Base-by-base conservation (phyloP, 495 filamentous ascomycete genomes). In the Lophiostoma macrostomum region DNA sequence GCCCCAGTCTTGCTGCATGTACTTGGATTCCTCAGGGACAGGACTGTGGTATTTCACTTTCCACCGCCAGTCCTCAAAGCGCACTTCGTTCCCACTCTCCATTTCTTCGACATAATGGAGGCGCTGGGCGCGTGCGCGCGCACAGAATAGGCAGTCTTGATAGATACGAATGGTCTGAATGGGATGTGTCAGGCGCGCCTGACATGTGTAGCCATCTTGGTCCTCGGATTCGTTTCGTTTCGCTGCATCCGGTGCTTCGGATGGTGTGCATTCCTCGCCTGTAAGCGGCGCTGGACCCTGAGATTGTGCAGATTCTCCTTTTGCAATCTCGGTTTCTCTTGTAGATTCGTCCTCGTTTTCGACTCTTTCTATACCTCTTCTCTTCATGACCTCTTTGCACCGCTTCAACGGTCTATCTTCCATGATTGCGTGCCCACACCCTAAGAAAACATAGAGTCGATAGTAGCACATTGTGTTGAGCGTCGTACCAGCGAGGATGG, bases 1-100 rank as follows among this genome's bases (percentile, higher is more conserved):
- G 19, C 7, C 7, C 11, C 7, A 38, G 16, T 38, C 11, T 8
- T 38, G 7, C n/a, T 38, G 7, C 28, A 19, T 30, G 23, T 22
- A 54, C 14, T 36, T 35, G 2, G 32, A 19, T 29, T 61, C 55
- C 31, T 63, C 58, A 1, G 52, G 64, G 19, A 55, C 47, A 24
- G 64, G 62, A 38, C 55, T 50, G 10, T 49, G 38, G 43, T 71
- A 70, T 43, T 51, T 61, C 44, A 71, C 66, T 36, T 65, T 69
- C 69, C 69, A 71, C 31, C 43, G 51, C 61, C 61, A 68, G 28
- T 67, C 65, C 20, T 71, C 63, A 45, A 63, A 62, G 8, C 22
- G 34, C 10, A 71, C 51, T 24, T 25, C 32, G 44, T 60, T 44
- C 12, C 36, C 37, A 3, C 12, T 13, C 31, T 57, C 61, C 3